Base-by-base conservation (phyloP, 2,329 filamentous ascomycete species). In the Teratosphaeria zuluensis region DNA sequence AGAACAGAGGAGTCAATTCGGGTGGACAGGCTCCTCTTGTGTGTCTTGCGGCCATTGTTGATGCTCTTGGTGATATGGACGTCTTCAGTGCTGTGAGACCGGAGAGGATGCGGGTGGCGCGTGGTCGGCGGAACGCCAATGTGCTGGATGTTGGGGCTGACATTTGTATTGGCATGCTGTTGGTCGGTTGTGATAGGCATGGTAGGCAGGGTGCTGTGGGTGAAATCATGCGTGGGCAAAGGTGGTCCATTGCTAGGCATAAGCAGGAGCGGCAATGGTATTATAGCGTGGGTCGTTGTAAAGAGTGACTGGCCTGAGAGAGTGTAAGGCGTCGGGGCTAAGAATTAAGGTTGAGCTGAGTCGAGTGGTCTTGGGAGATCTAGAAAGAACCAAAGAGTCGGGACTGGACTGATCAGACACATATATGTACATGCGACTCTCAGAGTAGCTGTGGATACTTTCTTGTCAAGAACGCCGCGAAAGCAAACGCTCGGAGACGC, bases 151-250 rank as follows among this genome's bases (percentile, higher is more conserved):
- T 57, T 32, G 53, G n/a, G 31, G 11, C 28, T 32, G 52, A 42
- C n/a, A 48, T 19, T 19, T 48, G 42, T 21, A 21, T 19, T 8
- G 42, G 16, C 19, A 9, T 48, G 42, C 42, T 48, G n/a, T 4
- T 48, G n/a, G 55, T 55, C 46, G 58, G 24, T 56, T 54, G 58
- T 19, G 67, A 68, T 42, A 70, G 67, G 58, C 68, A 70, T 59
- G 65, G 63, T 46, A 70, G 61, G 64, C 68, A 70, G 51, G 68
- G 66, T 57, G 66, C 65, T 28, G 64, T 57, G 16, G 68, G 67
- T 51, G 66, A 68, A 6, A 64, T 64, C 16, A 64, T 59, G 31
- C 67, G 61, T 42, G 68, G 68, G 62, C 68, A 70, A 28, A 70
- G 65, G 54, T 70, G 68, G 55, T 70, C 68, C 68, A 70, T 69